phyloP scores from a whole-genome alignment of 371 early-diverging fungal genomes.

The Fennellomyces sp. region DNA sequence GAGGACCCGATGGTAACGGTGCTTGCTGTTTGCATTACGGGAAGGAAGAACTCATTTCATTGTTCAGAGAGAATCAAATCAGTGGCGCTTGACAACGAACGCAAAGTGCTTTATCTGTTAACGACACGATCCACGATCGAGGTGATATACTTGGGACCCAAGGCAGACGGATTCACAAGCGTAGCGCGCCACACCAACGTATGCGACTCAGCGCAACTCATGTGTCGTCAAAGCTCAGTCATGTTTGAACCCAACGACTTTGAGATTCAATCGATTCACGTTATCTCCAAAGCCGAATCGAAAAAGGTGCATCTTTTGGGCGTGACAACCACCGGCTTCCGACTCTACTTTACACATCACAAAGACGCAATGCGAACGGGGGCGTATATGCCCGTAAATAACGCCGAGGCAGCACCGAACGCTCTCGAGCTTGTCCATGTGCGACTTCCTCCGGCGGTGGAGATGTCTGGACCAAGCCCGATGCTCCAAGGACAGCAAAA shows the following conservation, averaged over 20 bases:
- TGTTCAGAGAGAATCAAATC: constrained; percentile 42
- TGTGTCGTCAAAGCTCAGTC: constrained; percentile 51
- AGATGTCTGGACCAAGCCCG: constrained; percentile 2
- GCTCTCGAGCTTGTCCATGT: constrained; percentile 73
- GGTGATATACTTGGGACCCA: constrained; percentile 47
- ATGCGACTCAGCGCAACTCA: constrained; percentile 43
- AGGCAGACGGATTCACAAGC: constrained; percentile 24
- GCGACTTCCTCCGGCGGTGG: constrained; percentile 62
- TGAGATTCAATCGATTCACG: constrained; percentile 65
- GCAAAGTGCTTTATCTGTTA: constrained; percentile 75
- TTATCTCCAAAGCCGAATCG: constrained; percentile 66
- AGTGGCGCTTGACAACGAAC: constrained; percentile 69
- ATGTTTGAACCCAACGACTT: constrained; percentile 43
- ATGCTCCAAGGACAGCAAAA: constrained; percentile 9
- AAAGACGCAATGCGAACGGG: constrained; percentile 15
- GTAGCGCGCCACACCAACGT: constrained; percentile 47
- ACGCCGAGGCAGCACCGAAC: constrained; percentile 31
- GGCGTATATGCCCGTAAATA: neutral
- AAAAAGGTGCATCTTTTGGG: constrained; percentile 67
- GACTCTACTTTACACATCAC: constrained; percentile 74
- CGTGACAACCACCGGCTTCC: constrained; percentile 68
- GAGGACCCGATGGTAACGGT: neutral
- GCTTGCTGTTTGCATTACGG: too few relatives aligned
- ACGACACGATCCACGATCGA: constrained; percentile 69
- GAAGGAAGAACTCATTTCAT: constrained; percentile 4